These are phyloP conservation scores for Monosporascus sp. DNA, from an alignment of 2,329 filamentous ascomycete genomes.

Conservation along the genomic window DNA sequence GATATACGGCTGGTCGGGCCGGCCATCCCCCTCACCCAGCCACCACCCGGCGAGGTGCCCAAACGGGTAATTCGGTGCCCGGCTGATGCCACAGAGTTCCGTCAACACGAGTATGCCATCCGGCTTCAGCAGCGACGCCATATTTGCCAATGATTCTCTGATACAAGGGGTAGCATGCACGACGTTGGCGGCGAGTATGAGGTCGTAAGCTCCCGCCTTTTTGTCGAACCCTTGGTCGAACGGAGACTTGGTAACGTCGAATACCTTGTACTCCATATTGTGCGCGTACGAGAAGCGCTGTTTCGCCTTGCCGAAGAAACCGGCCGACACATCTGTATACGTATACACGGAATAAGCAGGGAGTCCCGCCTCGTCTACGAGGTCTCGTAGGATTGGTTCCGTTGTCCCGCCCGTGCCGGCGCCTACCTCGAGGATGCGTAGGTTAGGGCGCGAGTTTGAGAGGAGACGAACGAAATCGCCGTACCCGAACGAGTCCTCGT, in stretches of 20 bases:
- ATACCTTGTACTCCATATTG: constrained; percentile 21
- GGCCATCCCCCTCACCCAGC: constrained; percentile 25
- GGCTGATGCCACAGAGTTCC: constrained; percentile 20
- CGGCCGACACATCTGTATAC: constrained; percentile 23
- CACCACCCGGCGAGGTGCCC: constrained; percentile 33
- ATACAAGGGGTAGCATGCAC: constrained; percentile 23
- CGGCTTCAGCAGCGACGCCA: constrained; percentile 23
- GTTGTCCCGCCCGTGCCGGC: constrained; percentile 23
- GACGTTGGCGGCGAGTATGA: constrained; percentile 24
- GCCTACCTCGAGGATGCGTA: constrained; percentile 20
- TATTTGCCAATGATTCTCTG: constrained; percentile 15
- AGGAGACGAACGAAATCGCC: constrained; percentile 14
- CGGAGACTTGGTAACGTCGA: constrained; percentile 26
- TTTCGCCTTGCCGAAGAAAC: constrained; percentile 22
- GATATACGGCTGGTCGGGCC: constrained; percentile 24
- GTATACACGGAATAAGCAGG: constrained; percentile 17
- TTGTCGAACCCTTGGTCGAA: constrained; percentile 25
- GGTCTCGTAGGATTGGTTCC: constrained; percentile 16
- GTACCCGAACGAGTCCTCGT: constrained; percentile 19
- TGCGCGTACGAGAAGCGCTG: constrained; percentile 16
- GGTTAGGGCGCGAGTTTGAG: constrained; percentile 6
- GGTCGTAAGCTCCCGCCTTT: constrained; percentile 19
- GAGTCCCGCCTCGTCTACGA: constrained; percentile 13
- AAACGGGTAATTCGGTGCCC: constrained; percentile 26
- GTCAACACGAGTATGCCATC: constrained; percentile 26